Conservation (phyloP, 2,329 filamentous ascomycete genomes). For the Didymella pinodella region DNA sequence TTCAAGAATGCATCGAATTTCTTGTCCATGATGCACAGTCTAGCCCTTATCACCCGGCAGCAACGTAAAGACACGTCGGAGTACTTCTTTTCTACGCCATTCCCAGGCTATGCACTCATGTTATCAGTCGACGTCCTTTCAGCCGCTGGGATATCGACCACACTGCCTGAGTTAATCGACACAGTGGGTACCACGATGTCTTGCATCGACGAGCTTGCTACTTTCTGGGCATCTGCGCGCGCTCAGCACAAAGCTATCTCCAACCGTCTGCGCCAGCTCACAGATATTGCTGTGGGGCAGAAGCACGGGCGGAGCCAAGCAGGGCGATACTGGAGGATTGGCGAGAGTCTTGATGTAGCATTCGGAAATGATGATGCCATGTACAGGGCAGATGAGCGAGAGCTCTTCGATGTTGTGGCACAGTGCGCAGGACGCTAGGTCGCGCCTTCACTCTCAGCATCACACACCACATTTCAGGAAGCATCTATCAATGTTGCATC, state of each 20-base stretch:
- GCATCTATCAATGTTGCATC: conserved; percentile 4
- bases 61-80: conserved; percentile 42
- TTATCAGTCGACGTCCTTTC: conserved; percentile 73
- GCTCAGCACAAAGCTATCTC: conserved; percentile 61
- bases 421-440: conserved; percentile 30
- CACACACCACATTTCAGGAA: background rate
- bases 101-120: conserved; percentile 68
- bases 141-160: conserved; percentile 59
- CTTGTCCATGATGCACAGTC: conserved; percentile 44
- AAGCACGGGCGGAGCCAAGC: conserved; percentile 43
- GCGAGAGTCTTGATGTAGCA: conserved; percentile 52
- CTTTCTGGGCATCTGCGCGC: conserved; percentile 67
- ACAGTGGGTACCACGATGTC: conserved; percentile 62
- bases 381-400: conserved; percentile 48
- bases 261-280: conserved; percentile 56
- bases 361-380: conserved; percentile 56
- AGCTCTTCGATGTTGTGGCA: conserved; percentile 42
- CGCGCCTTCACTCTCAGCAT: background rate
- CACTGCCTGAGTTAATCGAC: conserved; percentile 62
- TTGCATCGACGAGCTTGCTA: conserved; percentile 64
- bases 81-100: conserved; percentile 61
- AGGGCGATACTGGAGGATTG: conserved; percentile 48
- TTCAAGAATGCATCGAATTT: conserved; percentile 43
- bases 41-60: conserved; percentile 39
- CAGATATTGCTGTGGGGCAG: conserved; percentile 50